phyloP scores from a whole-genome alignment of 2,329 filamentous ascomycete genomes.

The Pleoardoris graminearum region DNA sequence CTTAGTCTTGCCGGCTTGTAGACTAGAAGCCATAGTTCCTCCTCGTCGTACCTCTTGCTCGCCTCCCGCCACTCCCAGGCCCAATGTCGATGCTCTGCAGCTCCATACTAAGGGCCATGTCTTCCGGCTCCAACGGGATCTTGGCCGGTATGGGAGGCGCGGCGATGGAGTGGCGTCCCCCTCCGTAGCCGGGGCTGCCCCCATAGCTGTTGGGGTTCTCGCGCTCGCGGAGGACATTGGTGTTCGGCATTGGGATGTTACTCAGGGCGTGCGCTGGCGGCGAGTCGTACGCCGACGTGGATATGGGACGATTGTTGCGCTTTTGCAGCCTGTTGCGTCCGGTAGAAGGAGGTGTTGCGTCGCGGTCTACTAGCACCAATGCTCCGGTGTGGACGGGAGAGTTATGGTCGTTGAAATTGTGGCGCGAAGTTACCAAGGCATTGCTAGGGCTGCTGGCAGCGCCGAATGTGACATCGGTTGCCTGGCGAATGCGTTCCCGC shows the following conservation, averaged over 20 bases:
- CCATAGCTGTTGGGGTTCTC: slow-evolving; percentile 40
- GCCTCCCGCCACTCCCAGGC: slow-evolving; percentile 28
- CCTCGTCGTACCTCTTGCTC: slow-evolving; percentile 19
- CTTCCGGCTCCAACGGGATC: slow-evolving; percentile 58
- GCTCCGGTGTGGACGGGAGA: slow-evolving; percentile 21
- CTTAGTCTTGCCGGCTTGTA: background rate
- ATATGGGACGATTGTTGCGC: slow-evolving; percentile 26
- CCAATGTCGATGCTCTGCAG: slow-evolving; percentile 60
- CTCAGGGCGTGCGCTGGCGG: slow-evolving; percentile 18
- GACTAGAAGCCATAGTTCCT: slow-evolving; percentile 2
- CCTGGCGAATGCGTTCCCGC: slow-evolving; percentile 38
- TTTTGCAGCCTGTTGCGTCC: slow-evolving; percentile 37
- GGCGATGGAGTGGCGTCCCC: slow-evolving; percentile 27
- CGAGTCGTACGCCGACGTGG: slow-evolving; percentile 19
- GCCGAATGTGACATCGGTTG: slow-evolving; percentile 32
- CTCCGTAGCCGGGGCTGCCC: slow-evolving; percentile 30
- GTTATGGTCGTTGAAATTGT: slow-evolving; percentile 27
- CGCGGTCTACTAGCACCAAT: slow-evolving; percentile 30
- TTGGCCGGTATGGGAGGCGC: slow-evolving; percentile 72
- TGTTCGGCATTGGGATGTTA: slow-evolving; percentile 22
- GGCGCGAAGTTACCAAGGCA: slow-evolving; percentile 35
- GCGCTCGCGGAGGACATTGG: slow-evolving; percentile 40
- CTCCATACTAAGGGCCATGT: slow-evolving; percentile 69
- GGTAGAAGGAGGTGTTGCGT: slow-evolving; percentile 20
- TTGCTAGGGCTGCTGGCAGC: slow-evolving; percentile 22